Conservation (phyloP, 352 stramenopile species). For the Thalassiosira hispida region DNA sequence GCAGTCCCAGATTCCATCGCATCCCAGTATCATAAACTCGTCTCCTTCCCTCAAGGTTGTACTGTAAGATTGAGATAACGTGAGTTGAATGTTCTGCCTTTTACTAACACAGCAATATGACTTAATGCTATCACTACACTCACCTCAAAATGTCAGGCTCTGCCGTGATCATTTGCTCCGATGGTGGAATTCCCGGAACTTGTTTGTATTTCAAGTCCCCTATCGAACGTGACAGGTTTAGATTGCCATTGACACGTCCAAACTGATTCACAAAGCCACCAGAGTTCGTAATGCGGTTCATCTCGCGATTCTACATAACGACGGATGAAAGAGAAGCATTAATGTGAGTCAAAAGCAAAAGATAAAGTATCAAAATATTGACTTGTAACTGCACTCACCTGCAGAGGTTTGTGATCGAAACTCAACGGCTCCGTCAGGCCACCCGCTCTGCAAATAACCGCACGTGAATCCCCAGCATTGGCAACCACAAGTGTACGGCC, state of each 20-base stretch:
- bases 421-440: constrained; percentile 80
- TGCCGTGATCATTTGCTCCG: constrained; percentile 90
- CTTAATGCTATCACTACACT: constrained; percentile 19
- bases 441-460: constrained; percentile 82
- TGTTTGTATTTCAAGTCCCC: constrained; percentile 91
- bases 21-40: constrained; percentile 89
- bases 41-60: constrained; percentile 71
- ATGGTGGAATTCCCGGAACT: constrained; percentile 71
- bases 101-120: neutral
- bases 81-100: neutral
- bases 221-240: constrained; percentile 90
- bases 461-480: constrained; percentile 88
- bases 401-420: constrained; percentile 86
- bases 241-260: constrained; percentile 90
- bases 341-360: neutral
- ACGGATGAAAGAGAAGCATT: neutral
- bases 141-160: constrained; percentile 88
- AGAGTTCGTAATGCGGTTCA: constrained; percentile 81
- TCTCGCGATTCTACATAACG: constrained; percentile 62
- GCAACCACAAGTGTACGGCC: constrained; percentile 83
- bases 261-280: constrained; percentile 89
- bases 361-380: neutral
- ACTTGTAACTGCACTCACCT: constrained; percentile 44
- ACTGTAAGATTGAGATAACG: constrained; percentile 20
- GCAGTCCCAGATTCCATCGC: constrained; percentile 91